These are phyloP conservation scores for Emericellopsis terricola DNA, from an alignment of 495 filamentous ascomycete species.

Conservation along the genomic window DNA sequence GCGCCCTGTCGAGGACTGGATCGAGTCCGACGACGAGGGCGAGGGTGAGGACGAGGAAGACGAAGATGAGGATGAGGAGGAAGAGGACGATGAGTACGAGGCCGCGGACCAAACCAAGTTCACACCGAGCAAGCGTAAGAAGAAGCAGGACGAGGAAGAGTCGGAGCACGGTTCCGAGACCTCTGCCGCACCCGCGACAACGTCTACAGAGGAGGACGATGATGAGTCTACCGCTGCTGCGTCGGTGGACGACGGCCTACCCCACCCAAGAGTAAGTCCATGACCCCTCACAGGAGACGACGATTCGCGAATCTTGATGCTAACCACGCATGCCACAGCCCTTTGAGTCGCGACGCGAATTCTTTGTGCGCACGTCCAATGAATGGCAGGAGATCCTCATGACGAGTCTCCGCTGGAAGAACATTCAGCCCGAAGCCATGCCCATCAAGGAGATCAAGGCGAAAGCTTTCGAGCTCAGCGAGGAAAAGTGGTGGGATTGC, in stretches of 20 bases:
- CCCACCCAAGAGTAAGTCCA: conserved; percentile 34
- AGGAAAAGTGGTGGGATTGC: conserved; percentile 98
- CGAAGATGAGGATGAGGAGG: conserved; percentile 46
- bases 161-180: conserved; percentile 14
- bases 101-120: conserved; percentile 20
- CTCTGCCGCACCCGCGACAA: conserved; percentile 11
- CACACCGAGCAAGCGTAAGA: conserved; percentile 26
- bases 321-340: conserved; percentile 39
- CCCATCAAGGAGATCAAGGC: conserved; percentile 82
- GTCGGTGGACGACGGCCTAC: conserved; percentile 36
- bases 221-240: conserved; percentile 24
- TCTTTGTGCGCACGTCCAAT: conserved; percentile 72
- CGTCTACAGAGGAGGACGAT: conserved; percentile 25
- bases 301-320: no score
- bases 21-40: conserved; percentile 51
- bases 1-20: conserved; percentile 71
- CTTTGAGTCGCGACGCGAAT: conserved; percentile 82
- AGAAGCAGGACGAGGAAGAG: conserved; percentile 27
- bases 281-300: no score
- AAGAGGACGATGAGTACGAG: conserved; percentile 12
- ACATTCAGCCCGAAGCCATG: conserved; percentile 37
- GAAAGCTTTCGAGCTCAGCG: conserved; percentile 69
- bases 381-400: conserved; percentile 81
- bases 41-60: conserved; percentile 51
- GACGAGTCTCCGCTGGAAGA: conserved; percentile 42